Evolutionary conservation across 345 rosid genomes (phyloP), one percentile per base, ranked within the genome.

Genomic region (Salix purpurea): DNA sequence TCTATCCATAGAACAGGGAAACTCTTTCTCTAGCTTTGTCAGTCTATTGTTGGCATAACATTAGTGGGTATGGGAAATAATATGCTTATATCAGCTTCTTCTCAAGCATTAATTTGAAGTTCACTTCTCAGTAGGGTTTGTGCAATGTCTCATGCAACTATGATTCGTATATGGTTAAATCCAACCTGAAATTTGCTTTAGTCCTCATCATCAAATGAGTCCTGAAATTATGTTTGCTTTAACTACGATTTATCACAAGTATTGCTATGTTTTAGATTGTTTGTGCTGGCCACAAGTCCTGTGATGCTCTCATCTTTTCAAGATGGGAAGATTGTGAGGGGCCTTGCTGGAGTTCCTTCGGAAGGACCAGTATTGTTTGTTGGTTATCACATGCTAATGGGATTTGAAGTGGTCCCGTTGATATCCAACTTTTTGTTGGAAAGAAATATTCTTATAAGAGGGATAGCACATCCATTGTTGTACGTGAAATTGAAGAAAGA

Each of bases 311-410:
- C 96, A 83, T 91, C 97, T 60, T 76, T 87, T 39, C 88, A 87
- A 75, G 75, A 90, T 69, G 97, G 97, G 73, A 84, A 71, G 74
- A 62, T 94, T 67, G 93, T 91, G 48, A 91, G 54, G 78, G 85
- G 97, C 70, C 90, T 94, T 7, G 89, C 83, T 1, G 98, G 97
- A 44, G 34, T 92, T 83, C 96, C 97, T 64, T 85, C 85, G 3
- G 89, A 92, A 19, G 97, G 97, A 67, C 96, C 98, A 5, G 96
- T 92, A 64, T 75, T 94, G 65, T 83, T 83, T 4, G 92, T 94
- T 52, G 97, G 97, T 24, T 87, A 94, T 82, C 98, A 92, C 79
- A 91, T 91, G 96, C 30, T 94, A 54, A 28, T 89, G 42, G 96
- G 97, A 65, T 37, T 88, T 15, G 98, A 94, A 28, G 39, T 88